phyloP scores from a whole-genome alignment of 345 rosid genomes.

The Conringia planisiliqua region DNA sequence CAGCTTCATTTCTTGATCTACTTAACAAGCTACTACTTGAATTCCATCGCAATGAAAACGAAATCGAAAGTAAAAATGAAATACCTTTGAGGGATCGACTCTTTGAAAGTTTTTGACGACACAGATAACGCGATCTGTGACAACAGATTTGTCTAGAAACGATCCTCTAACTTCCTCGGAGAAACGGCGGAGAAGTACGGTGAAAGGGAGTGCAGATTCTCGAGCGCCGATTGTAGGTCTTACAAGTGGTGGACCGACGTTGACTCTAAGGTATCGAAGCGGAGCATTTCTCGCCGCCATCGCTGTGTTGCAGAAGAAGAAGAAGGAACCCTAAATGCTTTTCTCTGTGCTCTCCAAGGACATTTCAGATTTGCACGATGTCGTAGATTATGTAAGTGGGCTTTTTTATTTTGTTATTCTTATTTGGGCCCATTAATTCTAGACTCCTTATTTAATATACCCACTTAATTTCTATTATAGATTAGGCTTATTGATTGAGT shows the following conservation, averaged over 20 bases:
- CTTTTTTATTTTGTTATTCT: background rate
- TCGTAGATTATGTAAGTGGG: background rate
- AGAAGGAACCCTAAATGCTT: background rate
- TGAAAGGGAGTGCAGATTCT: constrained; percentile 39
- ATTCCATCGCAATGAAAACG: background rate
- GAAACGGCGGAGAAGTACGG: constrained; percentile 51
- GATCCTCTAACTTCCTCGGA: constrained; percentile 84
- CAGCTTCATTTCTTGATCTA: background rate
- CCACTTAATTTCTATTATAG: too few species aligned
- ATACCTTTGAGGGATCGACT: constrained; percentile 91
- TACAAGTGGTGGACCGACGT: constrained; percentile 33
- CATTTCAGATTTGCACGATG: background rate
- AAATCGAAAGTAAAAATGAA: background rate
- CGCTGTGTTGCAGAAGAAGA: background rate
- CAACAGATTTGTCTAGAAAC: constrained; percentile 94
- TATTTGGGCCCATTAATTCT: background rate
- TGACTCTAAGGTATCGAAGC: constrained; percentile 72
- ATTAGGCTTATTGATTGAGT: too few species aligned
- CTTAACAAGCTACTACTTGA: background rate
- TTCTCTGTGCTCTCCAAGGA: background rate
- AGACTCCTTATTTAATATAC: background rate
- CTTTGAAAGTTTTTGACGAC: constrained; percentile 92
- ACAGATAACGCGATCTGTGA: constrained; percentile 80
- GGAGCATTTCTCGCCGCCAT: constrained; percentile 72
- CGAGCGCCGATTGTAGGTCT: constrained; percentile 33